Evolutionary conservation across 148 eudicot genomes (phyloP).

Genomic region (Rhododendron henanense): DNA sequence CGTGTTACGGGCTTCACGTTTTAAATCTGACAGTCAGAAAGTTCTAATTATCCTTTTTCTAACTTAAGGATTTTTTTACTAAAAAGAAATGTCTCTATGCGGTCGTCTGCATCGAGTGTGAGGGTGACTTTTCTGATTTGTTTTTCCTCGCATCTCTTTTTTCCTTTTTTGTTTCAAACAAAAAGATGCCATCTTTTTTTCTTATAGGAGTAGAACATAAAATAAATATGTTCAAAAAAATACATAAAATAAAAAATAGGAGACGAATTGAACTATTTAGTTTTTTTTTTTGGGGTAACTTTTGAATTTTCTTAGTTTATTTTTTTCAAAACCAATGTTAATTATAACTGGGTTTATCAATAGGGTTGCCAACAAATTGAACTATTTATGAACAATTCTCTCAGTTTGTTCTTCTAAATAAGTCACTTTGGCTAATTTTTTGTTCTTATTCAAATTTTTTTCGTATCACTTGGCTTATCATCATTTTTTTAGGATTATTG

Average conservation of each 20-base stretch:
- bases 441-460: no score
- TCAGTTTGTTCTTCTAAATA: no score
- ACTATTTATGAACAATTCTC: no score
- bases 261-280: neutral
- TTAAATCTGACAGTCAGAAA: constrained; percentile 12
- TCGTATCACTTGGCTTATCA: no score
- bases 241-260: no score
- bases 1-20: constrained; percentile 15
- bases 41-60: neutral
- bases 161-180: no score
- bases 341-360: no score
- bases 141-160: neutral
- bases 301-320: neutral
- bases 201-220: no score
- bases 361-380: neutral
- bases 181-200: no score
- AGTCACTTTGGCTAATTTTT: no score
- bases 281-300: neutral
- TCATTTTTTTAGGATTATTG: no score
- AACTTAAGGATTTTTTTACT: neutral
- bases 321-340: neutral
- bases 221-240: no score
- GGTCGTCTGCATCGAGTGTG: constrained; percentile 7
- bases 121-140: neutral
- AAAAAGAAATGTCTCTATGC: neutral